phyloP scores from a whole-genome alignment of 257 asterid species.

The Thymus mandschuricus region DNA sequence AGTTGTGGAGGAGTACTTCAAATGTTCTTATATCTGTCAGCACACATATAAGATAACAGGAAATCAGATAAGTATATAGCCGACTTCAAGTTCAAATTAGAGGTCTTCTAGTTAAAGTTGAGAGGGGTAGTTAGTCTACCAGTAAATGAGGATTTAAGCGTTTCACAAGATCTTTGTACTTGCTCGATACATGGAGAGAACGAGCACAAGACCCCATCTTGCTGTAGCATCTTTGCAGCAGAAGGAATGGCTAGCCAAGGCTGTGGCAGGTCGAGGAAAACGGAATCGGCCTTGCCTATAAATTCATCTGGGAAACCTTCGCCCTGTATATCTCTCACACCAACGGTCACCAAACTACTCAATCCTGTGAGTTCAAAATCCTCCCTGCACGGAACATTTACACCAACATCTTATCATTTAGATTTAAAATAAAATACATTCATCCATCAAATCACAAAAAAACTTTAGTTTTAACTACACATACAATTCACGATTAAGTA shows the following conservation, averaged over 20 bases:
- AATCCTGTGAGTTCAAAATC: slow-evolving; percentile 86
- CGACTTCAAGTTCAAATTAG: not conserved
- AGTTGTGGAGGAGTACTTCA: slow-evolving; percentile 80
- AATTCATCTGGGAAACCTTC: slow-evolving; percentile 92
- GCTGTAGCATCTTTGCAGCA: slow-evolving; percentile 90
- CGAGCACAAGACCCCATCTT: slow-evolving; percentile 89
- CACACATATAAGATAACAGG: slow-evolving; percentile 7
- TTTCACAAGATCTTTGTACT: slow-evolving; percentile 86
- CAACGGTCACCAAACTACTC: slow-evolving; percentile 77
- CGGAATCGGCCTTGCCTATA: slow-evolving; percentile 69
- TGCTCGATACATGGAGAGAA: slow-evolving; percentile 98
- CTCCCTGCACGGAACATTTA: slow-evolving; percentile 49
- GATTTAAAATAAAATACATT: not conserved
- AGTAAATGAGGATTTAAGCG: slow-evolving; percentile 64
- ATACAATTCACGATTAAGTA: not conserved
- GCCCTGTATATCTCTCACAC: slow-evolving; percentile 91
- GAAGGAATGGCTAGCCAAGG: slow-evolving; percentile 97
- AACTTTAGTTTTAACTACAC: not conserved
- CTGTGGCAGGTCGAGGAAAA: slow-evolving; percentile 94
- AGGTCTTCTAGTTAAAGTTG: not conserved
- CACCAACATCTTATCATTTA: slow-evolving; percentile 10
- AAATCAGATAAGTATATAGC: not conserved
- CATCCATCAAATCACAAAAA: not conserved
- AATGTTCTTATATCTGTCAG: slow-evolving; percentile 79
- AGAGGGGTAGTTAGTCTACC: slow-evolving; percentile 42